phyloP scores from a whole-genome alignment of 1,284 basidiomycete genomes.

The Puccinia horiana region DNA sequence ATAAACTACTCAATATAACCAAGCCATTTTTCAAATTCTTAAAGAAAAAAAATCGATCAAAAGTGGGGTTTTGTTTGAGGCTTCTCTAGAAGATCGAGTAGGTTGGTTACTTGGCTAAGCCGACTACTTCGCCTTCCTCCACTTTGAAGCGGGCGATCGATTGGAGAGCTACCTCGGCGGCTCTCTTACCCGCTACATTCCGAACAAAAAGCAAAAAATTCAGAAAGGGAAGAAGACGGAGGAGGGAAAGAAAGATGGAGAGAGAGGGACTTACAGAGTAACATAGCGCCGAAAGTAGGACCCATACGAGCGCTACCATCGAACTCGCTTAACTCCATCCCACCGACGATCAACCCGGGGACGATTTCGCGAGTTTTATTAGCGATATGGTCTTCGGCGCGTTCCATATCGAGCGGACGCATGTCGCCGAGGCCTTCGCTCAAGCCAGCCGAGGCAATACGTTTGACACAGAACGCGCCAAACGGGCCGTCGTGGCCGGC shows the following conservation, averaged over 20 bases:
- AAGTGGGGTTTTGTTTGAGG: background rate
- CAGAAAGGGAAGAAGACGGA: background rate
- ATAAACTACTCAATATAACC: background rate
- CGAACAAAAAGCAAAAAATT: background rate
- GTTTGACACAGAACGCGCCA: constrained; percentile 81
- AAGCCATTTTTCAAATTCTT: too few relatives aligned
- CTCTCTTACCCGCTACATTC: constrained; percentile 32
- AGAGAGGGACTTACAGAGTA: constrained; percentile 45
- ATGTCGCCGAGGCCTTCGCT: constrained; percentile 78
- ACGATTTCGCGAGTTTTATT: constrained; percentile 73
- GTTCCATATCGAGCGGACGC: constrained; percentile 70
- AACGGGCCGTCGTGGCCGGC: constrained; percentile 70
- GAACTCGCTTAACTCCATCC: constrained; percentile 81
- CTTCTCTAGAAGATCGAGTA: background rate
- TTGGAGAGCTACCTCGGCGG: constrained; percentile 43
- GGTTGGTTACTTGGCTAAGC: constrained; percentile 27
- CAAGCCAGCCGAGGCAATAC: constrained; percentile 74
- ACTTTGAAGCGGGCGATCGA: constrained; percentile 35
- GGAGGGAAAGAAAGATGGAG: background rate
- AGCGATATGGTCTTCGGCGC: constrained; percentile 66
- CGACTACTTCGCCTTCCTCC: constrained; percentile 47
- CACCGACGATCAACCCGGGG: constrained; percentile 67
- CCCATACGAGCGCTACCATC: constrained; percentile 80
- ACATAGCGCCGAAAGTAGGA: constrained; percentile 62
- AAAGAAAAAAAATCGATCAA: too few relatives aligned